Percentiles rank a stretch among this genome's conserved stretches.
These are phyloP conservation scores for Cephaloascus albidus DNA, from an alignment of 805 yeast species.

Conservation along the genomic window DNA sequence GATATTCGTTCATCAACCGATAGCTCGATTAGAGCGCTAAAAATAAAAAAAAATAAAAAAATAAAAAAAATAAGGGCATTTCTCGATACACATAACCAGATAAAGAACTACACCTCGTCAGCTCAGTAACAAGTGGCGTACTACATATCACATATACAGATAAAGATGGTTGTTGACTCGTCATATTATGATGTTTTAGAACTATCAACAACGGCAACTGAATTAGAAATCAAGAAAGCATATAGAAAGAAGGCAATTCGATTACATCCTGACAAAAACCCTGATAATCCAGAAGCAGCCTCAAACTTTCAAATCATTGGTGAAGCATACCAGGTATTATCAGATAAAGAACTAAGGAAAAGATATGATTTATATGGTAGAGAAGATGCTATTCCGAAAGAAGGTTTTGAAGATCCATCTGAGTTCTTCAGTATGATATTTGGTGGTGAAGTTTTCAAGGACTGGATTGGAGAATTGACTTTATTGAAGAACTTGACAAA, in stretches of 20 bases:
- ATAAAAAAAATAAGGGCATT: too few species aligned
- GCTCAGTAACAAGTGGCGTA: too few species aligned
- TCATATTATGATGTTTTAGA: conserved; percentile 77
- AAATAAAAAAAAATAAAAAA: too few species aligned
- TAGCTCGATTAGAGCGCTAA: too few species aligned
- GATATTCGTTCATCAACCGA: too few species aligned
- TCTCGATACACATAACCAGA: too few species aligned
- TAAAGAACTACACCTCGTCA: too few species aligned
- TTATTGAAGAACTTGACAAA: conserved; percentile 67
- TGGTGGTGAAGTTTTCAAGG: conserved; percentile 73
- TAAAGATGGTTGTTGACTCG: conserved; percentile 81
- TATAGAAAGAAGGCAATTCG: conserved; percentile 84
- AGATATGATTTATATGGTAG: conserved; percentile 84
- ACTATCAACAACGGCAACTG: conserved; percentile 60
- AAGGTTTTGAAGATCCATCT: conserved; percentile 75
- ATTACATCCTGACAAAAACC: conserved; percentile 95
- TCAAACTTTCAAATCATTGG: conserved; percentile 69
- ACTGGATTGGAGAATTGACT: conserved; percentile 83
- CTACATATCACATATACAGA: too few species aligned
- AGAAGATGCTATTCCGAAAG: conserved; percentile 57
- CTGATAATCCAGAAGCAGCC: conserved; percentile 88
- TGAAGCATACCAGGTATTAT: conserved; percentile 67
- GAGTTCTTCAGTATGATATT: conserved; percentile 80
- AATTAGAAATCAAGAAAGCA: conserved; percentile 83
- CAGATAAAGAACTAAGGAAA: conserved; percentile 58